Evolutionary conservation across 2,329 filamentous ascomycete species (phyloP).

Genomic region (Xylaria sp.): DNA sequence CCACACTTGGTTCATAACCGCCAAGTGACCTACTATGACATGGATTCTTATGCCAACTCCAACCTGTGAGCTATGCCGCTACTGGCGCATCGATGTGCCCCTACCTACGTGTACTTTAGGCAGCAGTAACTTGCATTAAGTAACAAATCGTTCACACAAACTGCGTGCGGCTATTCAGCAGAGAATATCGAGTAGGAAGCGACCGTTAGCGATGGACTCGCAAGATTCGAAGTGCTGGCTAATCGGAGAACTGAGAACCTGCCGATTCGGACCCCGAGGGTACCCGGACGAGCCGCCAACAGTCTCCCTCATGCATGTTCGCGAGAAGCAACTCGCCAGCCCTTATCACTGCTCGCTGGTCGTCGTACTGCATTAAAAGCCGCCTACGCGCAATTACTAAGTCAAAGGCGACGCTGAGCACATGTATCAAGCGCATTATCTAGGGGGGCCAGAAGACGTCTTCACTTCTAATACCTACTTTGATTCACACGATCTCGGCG

Average conservation of each 20-base stretch:
- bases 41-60: background rate
- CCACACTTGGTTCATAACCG: background rate
- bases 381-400: background rate
- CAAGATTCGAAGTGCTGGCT: background rate
- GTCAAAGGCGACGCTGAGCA: background rate
- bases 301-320: conserved; percentile 4
- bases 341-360: conserved; percentile 4
- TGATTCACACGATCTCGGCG: background rate
- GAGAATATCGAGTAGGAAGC: conserved; percentile 5
- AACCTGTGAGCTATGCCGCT: background rate
- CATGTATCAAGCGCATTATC: conserved; percentile 1
- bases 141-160: background rate
- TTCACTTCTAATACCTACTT: background rate
- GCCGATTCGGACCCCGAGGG: background rate
- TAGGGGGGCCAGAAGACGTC: background rate
- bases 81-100: background rate
- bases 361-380: background rate
- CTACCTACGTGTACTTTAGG: too few relatives aligned
- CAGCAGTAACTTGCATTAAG: too few relatives aligned
- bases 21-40: background rate
- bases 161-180: background rate
- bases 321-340: background rate
- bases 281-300: background rate
- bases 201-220: conserved; percentile 8
- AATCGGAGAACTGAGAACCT: background rate